Percentiles rank a stretch among this genome's conserved stretches.
Evolutionary conservation across 2,329 filamentous ascomycete genomes (phyloP).

Genomic region (Aurifilum marmelostoma): DNA sequence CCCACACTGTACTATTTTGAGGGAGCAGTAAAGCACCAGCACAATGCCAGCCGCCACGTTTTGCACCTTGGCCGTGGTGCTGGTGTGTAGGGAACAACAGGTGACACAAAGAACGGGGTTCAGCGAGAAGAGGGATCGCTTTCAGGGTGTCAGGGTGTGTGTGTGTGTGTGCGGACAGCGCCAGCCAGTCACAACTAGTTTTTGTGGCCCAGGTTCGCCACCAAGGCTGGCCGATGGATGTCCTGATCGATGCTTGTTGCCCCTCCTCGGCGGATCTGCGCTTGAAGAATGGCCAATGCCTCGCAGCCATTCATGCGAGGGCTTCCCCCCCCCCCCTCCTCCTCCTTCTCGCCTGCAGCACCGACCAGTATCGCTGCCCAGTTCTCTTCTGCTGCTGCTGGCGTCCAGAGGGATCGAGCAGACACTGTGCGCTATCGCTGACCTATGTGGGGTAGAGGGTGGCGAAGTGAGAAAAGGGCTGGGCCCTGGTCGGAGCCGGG

Average conservation of each 20-base stretch:
- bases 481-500: slow-evolving; percentile 11
- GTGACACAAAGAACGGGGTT: slow-evolving; percentile 19
- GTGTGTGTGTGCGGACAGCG: slow-evolving; percentile 3
- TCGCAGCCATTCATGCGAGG: slow-evolving; percentile 21
- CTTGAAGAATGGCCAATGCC: slow-evolving; percentile 19
- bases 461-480: slow-evolving; percentile 26
- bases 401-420: not conserved
- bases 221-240: slow-evolving; percentile 16
- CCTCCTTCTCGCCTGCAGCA: slow-evolving; percentile 21
- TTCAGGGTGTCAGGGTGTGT: no score
- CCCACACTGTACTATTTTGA: slow-evolving; percentile 16
- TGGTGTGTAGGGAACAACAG: slow-evolving; percentile 21
- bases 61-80: slow-evolving; percentile 14
- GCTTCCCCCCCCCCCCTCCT: no score
- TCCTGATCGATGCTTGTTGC: not conserved
- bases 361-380: no score
- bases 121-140: slow-evolving; percentile 1
- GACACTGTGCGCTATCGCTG: slow-evolving; percentile 14
- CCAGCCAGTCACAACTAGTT: slow-evolving; percentile 19
- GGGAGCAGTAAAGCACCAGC: not conserved
- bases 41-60: slow-evolving; percentile 25
- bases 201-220: slow-evolving; percentile 21
- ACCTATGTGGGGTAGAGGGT: slow-evolving; percentile 20
- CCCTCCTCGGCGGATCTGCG: slow-evolving; percentile 23
- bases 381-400: not conserved